phyloP scores from a whole-genome alignment of 2,329 filamentous ascomycete genomes.

The Exophiala alcalophila region DNA sequence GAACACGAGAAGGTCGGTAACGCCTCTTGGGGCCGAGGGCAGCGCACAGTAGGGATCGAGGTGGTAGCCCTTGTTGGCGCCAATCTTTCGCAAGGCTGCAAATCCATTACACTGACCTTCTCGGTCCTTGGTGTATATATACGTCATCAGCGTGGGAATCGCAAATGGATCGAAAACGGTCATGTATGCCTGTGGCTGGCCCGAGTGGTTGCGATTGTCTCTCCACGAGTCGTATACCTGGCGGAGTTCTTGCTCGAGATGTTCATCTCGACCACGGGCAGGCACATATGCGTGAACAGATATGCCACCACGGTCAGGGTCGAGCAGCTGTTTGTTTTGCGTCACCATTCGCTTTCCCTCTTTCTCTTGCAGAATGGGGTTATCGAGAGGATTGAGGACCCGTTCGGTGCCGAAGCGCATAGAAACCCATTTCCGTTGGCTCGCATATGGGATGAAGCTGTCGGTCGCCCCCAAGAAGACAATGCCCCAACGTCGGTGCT shows the following conservation, averaged over 20 bases:
- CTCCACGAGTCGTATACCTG: constrained; percentile 42
- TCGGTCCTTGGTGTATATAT: constrained; percentile 38
- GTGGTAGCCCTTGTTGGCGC: constrained; percentile 40
- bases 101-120: constrained; percentile 38
- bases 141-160: constrained; percentile 41
- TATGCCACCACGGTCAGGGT: constrained; percentile 36
- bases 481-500: constrained; percentile 34
- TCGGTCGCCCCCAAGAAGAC: constrained; percentile 40
- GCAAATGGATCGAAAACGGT: constrained; percentile 43
- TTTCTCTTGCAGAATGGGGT: constrained; percentile 38
- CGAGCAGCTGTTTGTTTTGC: constrained; percentile 39
- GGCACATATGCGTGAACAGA: constrained; percentile 39
- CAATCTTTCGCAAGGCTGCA: constrained; percentile 40
- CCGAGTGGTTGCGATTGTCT: constrained; percentile 34
- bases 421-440: constrained; percentile 35
- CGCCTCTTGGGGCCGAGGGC: constrained; percentile 37
- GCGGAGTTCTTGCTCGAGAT: constrained; percentile 36
- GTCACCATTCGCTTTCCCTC: constrained; percentile 39
- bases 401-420: constrained; percentile 41
- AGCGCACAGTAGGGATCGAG: constrained; percentile 42
- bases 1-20: constrained; percentile 41
- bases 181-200: constrained; percentile 39
- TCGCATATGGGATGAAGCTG: constrained; percentile 35
- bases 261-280: constrained; percentile 32
- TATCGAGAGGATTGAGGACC: constrained; percentile 42